Evolutionary conservation across 805 yeast genomes (phyloP), one percentile per base, ranked within the genome.

Genomic region (Lipomyces orientalis): DNA sequence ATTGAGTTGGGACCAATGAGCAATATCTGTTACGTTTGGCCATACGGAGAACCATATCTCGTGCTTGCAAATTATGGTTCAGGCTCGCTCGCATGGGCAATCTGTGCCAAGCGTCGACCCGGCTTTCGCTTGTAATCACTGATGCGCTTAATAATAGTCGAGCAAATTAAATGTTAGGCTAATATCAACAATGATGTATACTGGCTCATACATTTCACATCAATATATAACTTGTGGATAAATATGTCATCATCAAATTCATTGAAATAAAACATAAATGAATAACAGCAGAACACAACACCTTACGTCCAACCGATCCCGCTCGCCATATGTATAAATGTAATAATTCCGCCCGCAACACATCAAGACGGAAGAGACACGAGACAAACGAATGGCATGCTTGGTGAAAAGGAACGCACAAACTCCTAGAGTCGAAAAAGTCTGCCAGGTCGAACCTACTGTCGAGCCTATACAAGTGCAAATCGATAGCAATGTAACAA

Each of bases 221-320:
- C 43, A 12, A 37, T 37, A 37, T 16, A 37, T 12, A 37, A 37
- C 43, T 37, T 25, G 10, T 37, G 14, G 8, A 37, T 43, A 43
- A 43, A 43, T 43, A 43, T 43, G 9, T 43, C 22, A 43, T 43
- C 49, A 43, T 43, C 16, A 25, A n/a, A 43, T 43, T 37, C 49
- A 43, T 43, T 43, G 19, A 43, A 16, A 43, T 43, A 43, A 43
- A 16, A 43, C 49, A 25, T 25, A 25, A 43, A n/a, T 7, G 16
- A 43, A 6, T 6, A 43, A n/a, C 2, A 43, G 3, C 16, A 43
- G 49, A 43, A 43, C 49, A 43, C 22, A 43, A n/a, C 22, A 43
- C 49, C 49, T 39, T 12, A 39, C 46, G 49, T 43, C 49, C 49
- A 43, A 43, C 49, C 49, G 49, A 43, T 43, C 49, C 22, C 22